Evolutionary conservation across 2,329 filamentous ascomycete species (phyloP), one percentile per base, ranked within the genome.

Genomic region (Pseudogymnoascus sp.): DNA sequence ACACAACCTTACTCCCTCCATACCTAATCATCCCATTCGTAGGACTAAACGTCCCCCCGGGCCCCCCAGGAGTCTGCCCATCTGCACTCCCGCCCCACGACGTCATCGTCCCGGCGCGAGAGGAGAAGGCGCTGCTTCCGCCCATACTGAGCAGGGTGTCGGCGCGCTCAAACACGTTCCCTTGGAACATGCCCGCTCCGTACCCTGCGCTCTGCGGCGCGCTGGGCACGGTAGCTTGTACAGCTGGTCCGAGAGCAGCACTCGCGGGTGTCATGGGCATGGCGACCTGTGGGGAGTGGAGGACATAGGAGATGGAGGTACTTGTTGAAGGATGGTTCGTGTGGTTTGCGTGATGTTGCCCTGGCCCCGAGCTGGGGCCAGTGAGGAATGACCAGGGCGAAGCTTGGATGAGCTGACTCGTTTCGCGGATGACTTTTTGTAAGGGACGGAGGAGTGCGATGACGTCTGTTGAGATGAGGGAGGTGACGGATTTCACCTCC

Each of bases 211-310:
- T 71, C 25, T 72, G 69, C 8, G 86, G 85, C 0, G 86, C 90
- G 2, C 84, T 90, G 3, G 91, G 89, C 9, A 96, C 88, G 0
- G 91, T 97, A 0, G 93, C 92, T 75, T 96, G 92, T 62, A 92
- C 90, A 18, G 93, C 93, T 5, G 93, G 91, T 0, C 93, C 93
- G 4, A 97, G 80, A 1, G 93, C 93, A 14, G 92, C 93, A 69
- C 90, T 95, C 66, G 96, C 83, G 6, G 93, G 93, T 1, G 93
- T 97, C 70, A 95, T 91, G 7, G 93, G 92, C 38, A 92, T 77
- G 9, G 83, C 80, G 8, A 82, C 82, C 11, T 79, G 81, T 60
- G 72, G 76, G 21, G 67, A 75, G 42, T 72, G 69, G 14, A 66
- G 60, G 16, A 40, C 68, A 42, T 70, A 72, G 12, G 63, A 63